Base-by-base conservation (phyloP, 129 eudicot species). In the Logfia minima region DNA sequence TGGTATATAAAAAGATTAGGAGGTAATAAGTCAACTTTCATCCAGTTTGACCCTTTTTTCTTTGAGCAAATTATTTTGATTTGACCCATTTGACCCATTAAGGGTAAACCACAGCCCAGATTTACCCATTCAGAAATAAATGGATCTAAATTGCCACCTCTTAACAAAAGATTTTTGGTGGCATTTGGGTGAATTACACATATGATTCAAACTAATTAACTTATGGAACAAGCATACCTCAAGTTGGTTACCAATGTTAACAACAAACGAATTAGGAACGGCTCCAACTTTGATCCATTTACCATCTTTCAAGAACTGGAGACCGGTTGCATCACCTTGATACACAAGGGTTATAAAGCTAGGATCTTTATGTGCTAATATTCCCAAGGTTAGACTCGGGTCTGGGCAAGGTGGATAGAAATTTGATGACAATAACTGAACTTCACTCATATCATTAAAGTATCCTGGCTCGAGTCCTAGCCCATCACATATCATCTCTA, bases 341-440 rank as follows among this genome's bases (percentile, higher is more conserved):
- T 64, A 71, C 17, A 85, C 78, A 28, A 85, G 58, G 8, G 85
- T 80, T 67, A 87, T 67, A 72, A 87, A 77, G 78, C 85, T 79
- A 19, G 89, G 84, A 39, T 88, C 92, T 66, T 66, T 32, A 66
- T 88, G 96, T 45, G 60, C 84, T 28, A 75, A 6, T 31, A 86
- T 8, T 65, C 93, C 93, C 65, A 88, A 70, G 4, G 93, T 83
- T 61, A 82, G 62, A 73, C 85, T 90, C n/a, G 93, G 96, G 75
- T 90, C 85, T 5, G 96, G 93, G 79, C 96, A 88, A 0, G 88
- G 87, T 1, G 93, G 84, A 74, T 84, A 80, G 64, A 72, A 76
- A 74, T 76, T 66, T 34, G 78, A 34, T 70, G 80, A 61, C 76
- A 83, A 69, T 70, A 68, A 14, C 61, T 83, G 55, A 37, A 28